Evolutionary conservation across 495 filamentous ascomycete species (phyloP).

Genomic region (Thermothielavioides terrestris): DNA sequence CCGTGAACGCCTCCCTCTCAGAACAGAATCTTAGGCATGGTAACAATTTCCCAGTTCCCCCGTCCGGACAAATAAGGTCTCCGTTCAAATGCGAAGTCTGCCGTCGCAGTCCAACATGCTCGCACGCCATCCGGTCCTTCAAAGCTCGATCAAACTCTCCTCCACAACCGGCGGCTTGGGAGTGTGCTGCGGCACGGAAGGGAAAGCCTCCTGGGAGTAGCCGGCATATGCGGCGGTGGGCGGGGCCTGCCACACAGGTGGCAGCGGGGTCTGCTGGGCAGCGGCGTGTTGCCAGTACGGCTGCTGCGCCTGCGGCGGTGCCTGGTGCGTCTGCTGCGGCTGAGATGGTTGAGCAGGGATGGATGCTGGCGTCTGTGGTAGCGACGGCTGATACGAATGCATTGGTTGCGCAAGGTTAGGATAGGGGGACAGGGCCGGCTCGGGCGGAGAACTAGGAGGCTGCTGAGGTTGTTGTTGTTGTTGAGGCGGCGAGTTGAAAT

Average conservation of each 20-base stretch:
- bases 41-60: background rate
- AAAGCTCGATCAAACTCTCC: conserved; percentile 87
- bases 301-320: conserved; percentile 23
- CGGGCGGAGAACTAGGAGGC: conserved; percentile 26
- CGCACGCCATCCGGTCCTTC: background rate
- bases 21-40: too few relatives aligned
- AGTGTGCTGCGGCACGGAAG: conserved; percentile 53
- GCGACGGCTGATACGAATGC: conserved; percentile 32
- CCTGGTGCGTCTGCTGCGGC: conserved; percentile 23
- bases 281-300: conserved; percentile 36
- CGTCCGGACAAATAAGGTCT: too few relatives aligned
- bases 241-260: conserved; percentile 39
- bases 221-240: conserved; percentile 39
- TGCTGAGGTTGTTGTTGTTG: conserved; percentile 26
- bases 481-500: conserved; percentile 35
- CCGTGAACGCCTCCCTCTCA: too few relatives aligned
- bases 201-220: conserved; percentile 58
- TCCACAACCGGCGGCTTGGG: conserved; percentile 60
- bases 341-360: conserved; percentile 33
- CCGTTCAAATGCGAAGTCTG: background rate
- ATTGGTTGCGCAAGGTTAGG: conserved; percentile 35
- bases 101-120: background rate
- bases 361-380: conserved; percentile 37
- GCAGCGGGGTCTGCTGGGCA: conserved; percentile 27
- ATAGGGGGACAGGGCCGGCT: conserved; percentile 34